These are phyloP conservation scores for Erysimum cheiri DNA, from an alignment of 441 rosid species.

Conservation along the genomic window DNA sequence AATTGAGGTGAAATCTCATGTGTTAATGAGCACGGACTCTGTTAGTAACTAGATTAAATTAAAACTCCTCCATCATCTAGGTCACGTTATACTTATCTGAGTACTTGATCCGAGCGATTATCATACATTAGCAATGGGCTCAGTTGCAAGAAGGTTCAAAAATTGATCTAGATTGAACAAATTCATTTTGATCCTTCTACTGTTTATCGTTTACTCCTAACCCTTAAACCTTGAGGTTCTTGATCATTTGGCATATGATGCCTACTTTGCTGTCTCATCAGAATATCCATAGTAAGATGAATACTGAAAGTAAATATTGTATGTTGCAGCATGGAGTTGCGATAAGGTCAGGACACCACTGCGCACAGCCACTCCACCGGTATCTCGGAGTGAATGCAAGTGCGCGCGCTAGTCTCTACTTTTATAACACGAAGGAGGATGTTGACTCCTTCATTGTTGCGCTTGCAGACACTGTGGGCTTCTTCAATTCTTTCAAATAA, in stretches of 20 bases:
- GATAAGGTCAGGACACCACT: slow-evolving; percentile 95
- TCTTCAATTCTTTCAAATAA: slow-evolving; percentile 76
- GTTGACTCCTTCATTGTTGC: slow-evolving; percentile 74
- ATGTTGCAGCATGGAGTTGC: slow-evolving; percentile 93
- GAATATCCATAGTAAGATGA: neutral
- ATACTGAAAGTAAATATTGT: slow-evolving; percentile 25
- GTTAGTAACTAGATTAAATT: neutral
- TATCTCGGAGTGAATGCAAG: slow-evolving; percentile 78
- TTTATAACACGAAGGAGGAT: slow-evolving; percentile 89
- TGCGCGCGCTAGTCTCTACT: slow-evolving; percentile 92
- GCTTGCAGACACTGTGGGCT: slow-evolving; percentile 73
- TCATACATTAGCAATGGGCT: neutral
- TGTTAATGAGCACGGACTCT: neutral
- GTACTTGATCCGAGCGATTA: neutral
- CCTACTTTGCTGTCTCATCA: neutral
- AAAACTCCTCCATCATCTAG: slow-evolving; percentile 1
- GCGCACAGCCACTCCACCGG: slow-evolving; percentile 94
- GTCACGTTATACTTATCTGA: neutral
- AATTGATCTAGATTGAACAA: neutral
- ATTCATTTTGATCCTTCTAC: neutral
- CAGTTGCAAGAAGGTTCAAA: neutral
- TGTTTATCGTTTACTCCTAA: neutral
- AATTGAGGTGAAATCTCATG: neutral
- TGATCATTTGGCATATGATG: slow-evolving; percentile 1
- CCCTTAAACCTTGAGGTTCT: neutral